phyloP scores from a whole-genome alignment of 176 grass and related monocot genomes.

The Guadua angustifolia region DNA sequence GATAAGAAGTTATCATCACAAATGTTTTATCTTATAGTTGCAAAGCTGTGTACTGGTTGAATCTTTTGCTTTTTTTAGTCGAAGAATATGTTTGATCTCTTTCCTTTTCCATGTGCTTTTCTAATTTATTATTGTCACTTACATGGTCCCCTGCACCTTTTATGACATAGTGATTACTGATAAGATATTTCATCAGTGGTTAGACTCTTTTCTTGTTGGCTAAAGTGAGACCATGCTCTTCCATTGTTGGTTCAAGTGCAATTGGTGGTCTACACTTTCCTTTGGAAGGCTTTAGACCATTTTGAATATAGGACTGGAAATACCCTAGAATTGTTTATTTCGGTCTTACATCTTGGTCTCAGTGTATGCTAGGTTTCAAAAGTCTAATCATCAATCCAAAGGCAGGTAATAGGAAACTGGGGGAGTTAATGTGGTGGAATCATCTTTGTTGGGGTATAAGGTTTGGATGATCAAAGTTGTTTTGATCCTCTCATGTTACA shows the following conservation, averaged over 20 bases:
- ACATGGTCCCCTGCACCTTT: conserved; percentile 41
- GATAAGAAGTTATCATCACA: background rate
- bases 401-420: conserved; percentile 6
- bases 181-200: conserved; percentile 40
- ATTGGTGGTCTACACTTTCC: conserved; percentile 38
- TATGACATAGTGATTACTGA: conserved; percentile 47
- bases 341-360: background rate
- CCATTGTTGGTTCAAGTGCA: conserved; percentile 21
- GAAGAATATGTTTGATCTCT: conserved; percentile 22
- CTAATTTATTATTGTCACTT: conserved; percentile 39
- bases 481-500: background rate
- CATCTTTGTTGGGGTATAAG: conserved; percentile 9
- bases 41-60: conserved; percentile 34
- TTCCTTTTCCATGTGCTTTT: conserved; percentile 43
- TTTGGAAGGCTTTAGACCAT: conserved; percentile 25
- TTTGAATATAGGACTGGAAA: conserved; percentile 18
- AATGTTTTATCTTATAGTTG: conserved; percentile 39
- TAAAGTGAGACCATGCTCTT: conserved; percentile 48
- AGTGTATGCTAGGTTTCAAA: background rate
- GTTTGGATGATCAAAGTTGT: conserved; percentile 8
- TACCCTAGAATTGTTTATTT: background rate
- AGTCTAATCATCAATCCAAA: background rate
- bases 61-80: conserved; percentile 38
- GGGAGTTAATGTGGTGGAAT: background rate
- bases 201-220: conserved; percentile 51